Percentiles rank a stretch among this genome's conserved stretches.
These are phyloP conservation scores for Candida smagusa DNA, from an alignment of 1,139 yeast genomes.

Conservation along the genomic window DNA sequence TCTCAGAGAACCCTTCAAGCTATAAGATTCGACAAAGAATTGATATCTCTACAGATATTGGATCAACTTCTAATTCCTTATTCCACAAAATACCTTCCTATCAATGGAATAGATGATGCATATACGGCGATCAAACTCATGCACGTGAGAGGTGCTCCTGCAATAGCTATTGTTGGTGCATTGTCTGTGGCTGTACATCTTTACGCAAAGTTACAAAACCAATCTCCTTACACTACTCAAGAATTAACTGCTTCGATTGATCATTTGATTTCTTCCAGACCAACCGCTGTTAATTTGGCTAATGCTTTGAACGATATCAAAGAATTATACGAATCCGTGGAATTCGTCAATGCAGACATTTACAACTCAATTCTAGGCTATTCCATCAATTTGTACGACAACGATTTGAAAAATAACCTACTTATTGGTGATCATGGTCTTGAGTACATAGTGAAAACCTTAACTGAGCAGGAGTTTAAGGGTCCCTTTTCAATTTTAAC, in stretches of 20 bases:
- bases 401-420: slow-evolving; percentile 73
- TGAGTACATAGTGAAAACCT: slow-evolving; percentile 51
- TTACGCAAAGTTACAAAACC: slow-evolving; percentile 2
- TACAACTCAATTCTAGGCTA: slow-evolving; percentile 44
- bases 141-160: slow-evolving; percentile 99
- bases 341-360: slow-evolving; percentile 21
- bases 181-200: slow-evolving; percentile 75
- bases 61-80: slow-evolving; percentile 86
- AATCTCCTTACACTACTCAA: slow-evolving; percentile 17
- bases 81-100: slow-evolving; percentile 61
- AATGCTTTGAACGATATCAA: slow-evolving; percentile 70
- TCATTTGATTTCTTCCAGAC: slow-evolving; percentile 73
- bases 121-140: slow-evolving; percentile 76
- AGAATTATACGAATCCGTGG: slow-evolving; percentile 21
- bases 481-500: slow-evolving; percentile 82
- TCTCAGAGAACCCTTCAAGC: slow-evolving; percentile 50
- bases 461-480: slow-evolving; percentile 46
- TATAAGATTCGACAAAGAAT: slow-evolving; percentile 56
- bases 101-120: slow-evolving; percentile 67
- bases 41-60: slow-evolving; percentile 53
- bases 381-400: slow-evolving; percentile 61
- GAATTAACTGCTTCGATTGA: slow-evolving; percentile 50
- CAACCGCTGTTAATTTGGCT: slow-evolving; percentile 91
- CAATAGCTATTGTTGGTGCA: slow-evolving; percentile 93
- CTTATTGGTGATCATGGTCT: slow-evolving; percentile 82